Evolutionary conservation across 495 filamentous ascomycete genomes (phyloP).

Genomic region (Aspergillus taichungensis): DNA sequence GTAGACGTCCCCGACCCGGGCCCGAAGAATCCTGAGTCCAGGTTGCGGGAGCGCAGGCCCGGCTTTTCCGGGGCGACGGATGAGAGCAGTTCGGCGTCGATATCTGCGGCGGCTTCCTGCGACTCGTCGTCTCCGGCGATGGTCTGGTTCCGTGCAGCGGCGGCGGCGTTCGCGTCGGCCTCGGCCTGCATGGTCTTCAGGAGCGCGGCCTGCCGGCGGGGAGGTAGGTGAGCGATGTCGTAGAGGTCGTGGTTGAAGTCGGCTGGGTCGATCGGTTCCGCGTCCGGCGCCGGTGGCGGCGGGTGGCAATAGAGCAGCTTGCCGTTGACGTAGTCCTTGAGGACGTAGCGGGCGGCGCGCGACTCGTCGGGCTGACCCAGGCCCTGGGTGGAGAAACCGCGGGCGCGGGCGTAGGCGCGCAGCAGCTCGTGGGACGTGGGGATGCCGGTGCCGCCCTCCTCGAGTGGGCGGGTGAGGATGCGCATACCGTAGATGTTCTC

Average conservation of each 20-base stretch:
- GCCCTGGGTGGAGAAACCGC: conserved; percentile 83
- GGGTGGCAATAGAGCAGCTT: conserved; percentile 90
- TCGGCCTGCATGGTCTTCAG: conserved; percentile 35
- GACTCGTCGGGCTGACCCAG: conserved; percentile 89
- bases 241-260: conserved; percentile 90
- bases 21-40: conserved; percentile 86
- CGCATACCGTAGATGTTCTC: conserved; percentile 91
- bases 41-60: conserved; percentile 60
- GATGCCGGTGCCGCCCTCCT: conserved; percentile 88
- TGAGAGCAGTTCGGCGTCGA: conserved; percentile 5
- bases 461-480: conserved; percentile 68
- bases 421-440: conserved; percentile 86
- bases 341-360: conserved; percentile 76
- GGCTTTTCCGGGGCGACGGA: conserved; percentile 22
- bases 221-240: conserved; percentile 65
- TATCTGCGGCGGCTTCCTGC: conserved; percentile 34
- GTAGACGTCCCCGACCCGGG: conserved; percentile 48
- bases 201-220: conserved; percentile 51
- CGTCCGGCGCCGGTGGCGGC: conserved; percentile 50
- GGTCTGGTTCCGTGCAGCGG: too few species aligned
- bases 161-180: conserved; percentile 32
- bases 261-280: conserved; percentile 52
- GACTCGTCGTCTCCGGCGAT: conserved; percentile 21
- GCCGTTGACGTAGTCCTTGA: conserved; percentile 97
- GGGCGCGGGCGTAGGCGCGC: conserved; percentile 73